phyloP scores from a whole-genome alignment of 169 alveolate genomes.

The Theileria parva region DNA sequence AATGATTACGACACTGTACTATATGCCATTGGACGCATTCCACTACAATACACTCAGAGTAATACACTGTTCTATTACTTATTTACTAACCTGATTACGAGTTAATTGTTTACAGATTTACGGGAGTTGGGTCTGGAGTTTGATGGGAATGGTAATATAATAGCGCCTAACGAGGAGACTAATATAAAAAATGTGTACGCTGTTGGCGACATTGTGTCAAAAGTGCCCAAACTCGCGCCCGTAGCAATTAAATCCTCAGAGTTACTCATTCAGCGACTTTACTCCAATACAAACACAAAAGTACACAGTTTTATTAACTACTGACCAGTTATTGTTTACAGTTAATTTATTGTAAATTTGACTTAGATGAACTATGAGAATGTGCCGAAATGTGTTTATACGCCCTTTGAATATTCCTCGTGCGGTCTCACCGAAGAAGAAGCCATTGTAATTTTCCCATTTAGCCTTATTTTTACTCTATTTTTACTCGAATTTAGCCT shows the following conservation, averaged over 20 bases:
- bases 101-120: constrained; percentile 19
- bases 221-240: constrained; percentile 95
- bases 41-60: constrained; percentile 83
- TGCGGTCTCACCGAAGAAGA: constrained; percentile 95
- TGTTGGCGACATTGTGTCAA: constrained; percentile 93
- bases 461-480: no score
- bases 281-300: constrained; percentile 71
- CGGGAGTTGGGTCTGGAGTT: constrained; percentile 52
- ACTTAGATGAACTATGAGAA: constrained; percentile 81
- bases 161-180: constrained; percentile 88
- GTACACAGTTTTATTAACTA: constrained; percentile 24
- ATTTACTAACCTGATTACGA: not conserved
- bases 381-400: constrained; percentile 96
- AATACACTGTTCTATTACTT: not conserved
- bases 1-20: constrained; percentile 93
- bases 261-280: constrained; percentile 92
- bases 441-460: constrained; percentile 70
- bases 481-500: no score
- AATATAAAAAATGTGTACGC: constrained; percentile 87
- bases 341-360: not conserved
- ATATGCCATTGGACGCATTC: constrained; percentile 95
- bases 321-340: not conserved
- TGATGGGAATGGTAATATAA: constrained; percentile 79
- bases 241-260: constrained; percentile 97
- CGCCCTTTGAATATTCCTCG: constrained; percentile 96